Evolutionary conservation across 2,329 filamentous ascomycete genomes (phyloP), one percentile per base, ranked within the genome.

Genomic region (Proliferodiscus dingleyae): DNA sequence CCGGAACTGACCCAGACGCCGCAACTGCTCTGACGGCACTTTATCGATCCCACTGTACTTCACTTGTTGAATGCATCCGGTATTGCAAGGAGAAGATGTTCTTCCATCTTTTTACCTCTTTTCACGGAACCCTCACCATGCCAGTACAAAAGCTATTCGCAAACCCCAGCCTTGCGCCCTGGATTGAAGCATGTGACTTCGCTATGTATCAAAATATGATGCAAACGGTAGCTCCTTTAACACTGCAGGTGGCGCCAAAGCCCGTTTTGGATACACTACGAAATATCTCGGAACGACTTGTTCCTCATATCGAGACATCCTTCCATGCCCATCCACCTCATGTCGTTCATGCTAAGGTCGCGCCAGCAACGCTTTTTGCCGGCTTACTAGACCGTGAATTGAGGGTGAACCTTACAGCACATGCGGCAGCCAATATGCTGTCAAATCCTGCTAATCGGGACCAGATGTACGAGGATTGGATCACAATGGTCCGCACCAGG

Each of bases 21-120:
- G 90, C 89, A 21, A 87, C 87, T 59, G 90, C 89, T 3, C 72
- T 98, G 18, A 81, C 82, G 29, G 90, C 91, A 4, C 75, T 97
- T 19, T 98, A 98, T 63, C 82, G 89, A 40, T 93, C 91, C 2
- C 91, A 97, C 63, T 95, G 90, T 64, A 96, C 93, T 11, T 96
- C 90, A 1, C 77, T 98, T 4, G 86, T 98, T 24, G 93, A 98
- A 66, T 91, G 89, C 58, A 89, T 98, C 51, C 86, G 93, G 23
- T 97, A 88, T 65, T 96, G 91, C 74, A 94, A 93, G 62, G 89
- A 96, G 66, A 95, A 95, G 69, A 91, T 89, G 5, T 95, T 98
- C 65, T 95, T 95, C 64, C 88, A 94, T 55, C 78, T 96, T 13
- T 95, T 94, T 64, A 90, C 87, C 5, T 93, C 91, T 1, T 97